These are phyloP conservation scores for Thalassia testudinum DNA, from an alignment of 116 monocot genomes.

Conservation along the genomic window DNA sequence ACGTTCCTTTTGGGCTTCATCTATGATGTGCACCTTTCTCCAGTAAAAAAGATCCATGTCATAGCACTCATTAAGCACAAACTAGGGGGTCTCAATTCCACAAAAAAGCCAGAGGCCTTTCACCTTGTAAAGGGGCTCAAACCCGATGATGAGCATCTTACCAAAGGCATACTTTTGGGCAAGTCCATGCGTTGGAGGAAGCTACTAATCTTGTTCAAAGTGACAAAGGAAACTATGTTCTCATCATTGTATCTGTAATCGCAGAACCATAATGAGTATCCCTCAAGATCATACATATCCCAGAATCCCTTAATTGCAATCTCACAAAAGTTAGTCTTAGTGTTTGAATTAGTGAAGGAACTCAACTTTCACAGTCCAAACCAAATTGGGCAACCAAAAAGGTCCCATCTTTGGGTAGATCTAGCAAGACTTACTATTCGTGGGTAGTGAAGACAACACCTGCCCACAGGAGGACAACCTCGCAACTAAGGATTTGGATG, in stretches of 20 bases:
- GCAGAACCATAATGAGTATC: too few relatives aligned
- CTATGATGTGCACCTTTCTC: slow-evolving; percentile 32
- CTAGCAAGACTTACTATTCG: background rate
- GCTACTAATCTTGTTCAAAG: slow-evolving; percentile 81
- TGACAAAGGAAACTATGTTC: slow-evolving; percentile 82
- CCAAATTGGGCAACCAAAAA: too few relatives aligned
- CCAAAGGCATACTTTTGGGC: slow-evolving; percentile 94
- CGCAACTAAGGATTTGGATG: background rate
- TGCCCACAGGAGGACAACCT: background rate
- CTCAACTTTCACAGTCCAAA: too few relatives aligned
- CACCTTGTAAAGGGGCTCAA: too few relatives aligned
- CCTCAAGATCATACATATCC: too few relatives aligned
- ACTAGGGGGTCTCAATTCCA: slow-evolving; percentile 6
- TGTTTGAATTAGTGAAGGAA: too few relatives aligned
- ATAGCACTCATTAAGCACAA: slow-evolving; percentile 9
- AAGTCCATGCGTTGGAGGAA: slow-evolving; percentile 95
- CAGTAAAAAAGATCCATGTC: slow-evolving; percentile 12
- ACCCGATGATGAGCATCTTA: slow-evolving; percentile 90
- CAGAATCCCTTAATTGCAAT: too few relatives aligned
- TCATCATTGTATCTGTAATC: too few relatives aligned
- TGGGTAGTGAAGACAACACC: background rate
- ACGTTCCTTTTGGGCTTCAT: slow-evolving; percentile 55
- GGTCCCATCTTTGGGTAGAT: too few relatives aligned
- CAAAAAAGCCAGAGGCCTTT: slow-evolving; percentile 32
- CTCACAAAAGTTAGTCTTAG: too few relatives aligned